A percentile compares a stretch with the other conserved stretches of the same genome.
phyloP scores from a whole-genome alignment of 495 filamentous ascomycete genomes.

The Daldinia bambusicola region DNA sequence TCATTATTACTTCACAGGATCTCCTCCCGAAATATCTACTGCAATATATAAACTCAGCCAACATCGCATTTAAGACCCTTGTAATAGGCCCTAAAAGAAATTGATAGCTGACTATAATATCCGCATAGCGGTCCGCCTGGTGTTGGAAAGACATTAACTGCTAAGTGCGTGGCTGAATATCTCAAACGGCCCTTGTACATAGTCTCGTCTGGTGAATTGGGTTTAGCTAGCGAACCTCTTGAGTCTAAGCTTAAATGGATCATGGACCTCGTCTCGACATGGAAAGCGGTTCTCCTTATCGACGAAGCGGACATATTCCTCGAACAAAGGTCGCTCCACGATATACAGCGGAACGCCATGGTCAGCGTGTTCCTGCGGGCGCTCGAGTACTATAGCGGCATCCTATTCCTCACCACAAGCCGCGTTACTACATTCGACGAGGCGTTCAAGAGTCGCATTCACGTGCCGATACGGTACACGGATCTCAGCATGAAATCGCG shows the following conservation, averaged over 20 bases:
- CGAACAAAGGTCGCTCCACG: constrained; percentile 53
- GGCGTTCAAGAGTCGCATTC: constrained; percentile 57
- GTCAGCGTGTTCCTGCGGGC: constrained; percentile 57
- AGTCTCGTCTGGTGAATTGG: constrained; percentile 65
- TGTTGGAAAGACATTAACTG: constrained; percentile 55
- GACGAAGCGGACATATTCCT: constrained; percentile 64
- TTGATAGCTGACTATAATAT: neutral
- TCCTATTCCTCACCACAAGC: constrained; percentile 62
- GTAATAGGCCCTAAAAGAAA: neutral
- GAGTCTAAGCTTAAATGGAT: constrained; percentile 56
- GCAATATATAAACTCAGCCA: neutral
- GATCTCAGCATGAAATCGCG: constrained; percentile 49
- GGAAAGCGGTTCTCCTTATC: constrained; percentile 63
- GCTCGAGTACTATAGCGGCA: constrained; percentile 60
- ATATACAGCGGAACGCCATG: constrained; percentile 61
- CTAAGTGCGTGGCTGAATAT: constrained; percentile 61
- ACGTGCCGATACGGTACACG: constrained; percentile 55
- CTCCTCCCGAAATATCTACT: neutral
- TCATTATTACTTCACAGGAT: neutral
- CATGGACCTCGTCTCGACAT: constrained; percentile 58
- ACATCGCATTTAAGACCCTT: neutral
- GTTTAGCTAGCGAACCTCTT: constrained; percentile 48
- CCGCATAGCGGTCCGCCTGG: constrained; percentile 48
- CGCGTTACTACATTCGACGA: constrained; percentile 56
- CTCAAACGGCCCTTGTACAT: constrained; percentile 63